Percentiles rank a stretch among this genome's conserved stretches.
phyloP scores from a whole-genome alignment of 2,329 filamentous ascomycete species.

The Trichoderma koningiopsis region DNA sequence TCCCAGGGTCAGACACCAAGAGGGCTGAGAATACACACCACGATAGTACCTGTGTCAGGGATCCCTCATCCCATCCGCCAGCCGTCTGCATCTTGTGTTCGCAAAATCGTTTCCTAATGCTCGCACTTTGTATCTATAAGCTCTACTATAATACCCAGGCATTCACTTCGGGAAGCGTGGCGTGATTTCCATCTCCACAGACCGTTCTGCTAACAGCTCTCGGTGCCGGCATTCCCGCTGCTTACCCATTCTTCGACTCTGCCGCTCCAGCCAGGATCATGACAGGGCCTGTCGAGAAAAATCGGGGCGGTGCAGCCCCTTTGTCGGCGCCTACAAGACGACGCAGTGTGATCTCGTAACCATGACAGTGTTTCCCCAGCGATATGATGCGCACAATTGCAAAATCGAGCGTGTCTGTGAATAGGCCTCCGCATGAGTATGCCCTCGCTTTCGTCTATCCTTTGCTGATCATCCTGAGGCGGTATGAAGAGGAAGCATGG shows the following conservation, averaged over 20 bases:
- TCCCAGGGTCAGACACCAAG: neutral
- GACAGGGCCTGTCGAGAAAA: conserved; percentile 14
- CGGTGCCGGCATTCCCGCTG: conserved; percentile 22
- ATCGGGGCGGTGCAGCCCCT: conserved; percentile 24
- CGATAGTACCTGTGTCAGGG: neutral
- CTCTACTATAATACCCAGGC: neutral
- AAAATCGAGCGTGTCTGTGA: conserved; percentile 1
- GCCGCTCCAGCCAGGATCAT: neutral
- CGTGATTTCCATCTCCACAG: conserved; percentile 25
- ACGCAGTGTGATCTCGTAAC: neutral
- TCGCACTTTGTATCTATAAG: neutral
- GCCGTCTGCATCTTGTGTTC: neutral
- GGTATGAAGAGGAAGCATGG: neutral
- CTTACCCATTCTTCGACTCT: conserved; percentile 5
- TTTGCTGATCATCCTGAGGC: conserved; percentile 13
- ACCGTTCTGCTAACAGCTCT: neutral
- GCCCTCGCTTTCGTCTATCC: neutral
- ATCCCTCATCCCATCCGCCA: neutral
- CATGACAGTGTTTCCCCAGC: neutral
- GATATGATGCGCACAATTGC: neutral
- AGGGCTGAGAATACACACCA: neutral
- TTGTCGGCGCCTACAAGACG: conserved; percentile 8
- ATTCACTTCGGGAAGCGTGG: conserved; percentile 12
- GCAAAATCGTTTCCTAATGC: neutral
- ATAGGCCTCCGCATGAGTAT: neutral